phyloP scores from a whole-genome alignment of 2,329 filamentous ascomycete genomes.

The Pseudomassariella vexata region DNA sequence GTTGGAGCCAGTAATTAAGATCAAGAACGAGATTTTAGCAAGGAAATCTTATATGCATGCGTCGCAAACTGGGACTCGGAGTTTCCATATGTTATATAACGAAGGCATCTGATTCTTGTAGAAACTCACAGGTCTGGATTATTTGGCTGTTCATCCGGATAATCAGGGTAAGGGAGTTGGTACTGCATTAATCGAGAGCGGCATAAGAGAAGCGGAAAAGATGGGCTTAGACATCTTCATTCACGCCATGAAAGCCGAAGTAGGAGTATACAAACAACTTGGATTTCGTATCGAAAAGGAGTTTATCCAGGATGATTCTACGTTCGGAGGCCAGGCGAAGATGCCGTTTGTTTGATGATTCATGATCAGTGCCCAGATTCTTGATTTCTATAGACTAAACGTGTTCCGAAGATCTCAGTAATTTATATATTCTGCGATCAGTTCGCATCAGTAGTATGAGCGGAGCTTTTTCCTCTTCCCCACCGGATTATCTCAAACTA shows the following conservation, averaged over 20 bases:
- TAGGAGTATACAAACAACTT: constrained; percentile 16
- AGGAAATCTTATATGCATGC: constrained; percentile 3
- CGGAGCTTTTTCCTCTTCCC: too few species aligned
- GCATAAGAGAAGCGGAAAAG: constrained; percentile 16
- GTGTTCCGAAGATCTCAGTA: too few species aligned
- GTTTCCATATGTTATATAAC: background rate
- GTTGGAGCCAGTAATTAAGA: background rate
- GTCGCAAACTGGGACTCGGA: background rate
- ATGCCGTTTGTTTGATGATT: constrained; percentile 9
- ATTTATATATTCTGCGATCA: too few species aligned
- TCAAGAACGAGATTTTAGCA: constrained; percentile 1
- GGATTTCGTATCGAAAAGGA: constrained; percentile 17
- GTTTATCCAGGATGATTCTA: constrained; percentile 20
- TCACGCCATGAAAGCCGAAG: constrained; percentile 14
- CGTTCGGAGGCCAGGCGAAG: constrained; percentile 12
- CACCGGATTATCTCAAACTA: too few species aligned
- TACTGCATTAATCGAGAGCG: constrained; percentile 16
- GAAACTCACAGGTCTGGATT: constrained; percentile 15
- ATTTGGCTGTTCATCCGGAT: constrained; percentile 22
- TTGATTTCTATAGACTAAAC: too few species aligned
- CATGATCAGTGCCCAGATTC: too few species aligned
- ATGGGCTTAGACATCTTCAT: constrained; percentile 18
- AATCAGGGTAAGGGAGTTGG: constrained; percentile 20
- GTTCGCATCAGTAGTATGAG: too few species aligned
- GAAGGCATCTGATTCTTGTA: background rate